A percentile compares a stretch with the other conserved stretches of the same genome.
Conservation (phyloP, 2,329 filamentous ascomycete genomes). For the Neonectria faginata region DNA sequence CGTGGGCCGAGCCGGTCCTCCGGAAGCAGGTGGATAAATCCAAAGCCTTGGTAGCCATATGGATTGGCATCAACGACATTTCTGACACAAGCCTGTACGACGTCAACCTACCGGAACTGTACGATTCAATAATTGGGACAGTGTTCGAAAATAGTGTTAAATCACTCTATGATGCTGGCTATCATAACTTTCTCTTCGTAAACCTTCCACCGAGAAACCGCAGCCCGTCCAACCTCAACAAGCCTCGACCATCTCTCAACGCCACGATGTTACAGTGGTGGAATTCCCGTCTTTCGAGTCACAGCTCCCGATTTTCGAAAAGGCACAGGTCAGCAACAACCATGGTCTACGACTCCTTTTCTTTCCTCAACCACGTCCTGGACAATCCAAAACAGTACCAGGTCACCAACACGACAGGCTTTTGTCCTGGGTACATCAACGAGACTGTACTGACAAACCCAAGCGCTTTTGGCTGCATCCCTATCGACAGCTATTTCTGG, state of each 20-base stretch:
- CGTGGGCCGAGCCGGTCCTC: conserved; percentile 22
- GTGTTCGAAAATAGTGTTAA: conserved; percentile 16
- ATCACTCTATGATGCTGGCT: conserved; percentile 21
- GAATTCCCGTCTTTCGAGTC: conserved; percentile 11
- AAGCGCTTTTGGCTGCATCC: conserved; percentile 1
- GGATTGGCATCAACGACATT: conserved; percentile 29
- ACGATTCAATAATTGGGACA: conserved; percentile 18
- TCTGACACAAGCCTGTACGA: conserved; percentile 1
- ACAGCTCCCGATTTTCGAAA: conserved; percentile 9
- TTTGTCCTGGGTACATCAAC: conserved; percentile 13
- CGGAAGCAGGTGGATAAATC: conserved; percentile 10
- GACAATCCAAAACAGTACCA: conserved; percentile 16
- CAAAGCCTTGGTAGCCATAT: conserved; percentile 22
- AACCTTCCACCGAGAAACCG: conserved; percentile 24
- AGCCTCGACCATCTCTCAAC: neutral
- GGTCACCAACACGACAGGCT: conserved; percentile 19
- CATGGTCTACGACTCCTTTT: conserved; percentile 23
- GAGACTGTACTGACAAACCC: conserved; percentile 10
- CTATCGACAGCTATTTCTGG: conserved; percentile 23
- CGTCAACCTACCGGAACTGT: conserved; percentile 8
- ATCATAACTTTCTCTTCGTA: conserved; percentile 22
- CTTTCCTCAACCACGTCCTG: conserved; percentile 17
- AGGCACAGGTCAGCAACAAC: conserved; percentile 4
- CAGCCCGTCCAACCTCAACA: conserved; percentile 4
- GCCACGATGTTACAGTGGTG: conserved; percentile 20